phyloP scores from a whole-genome alignment of 2,329 filamentous ascomycete genomes.

The Fusarium fujikuroi region DNA sequence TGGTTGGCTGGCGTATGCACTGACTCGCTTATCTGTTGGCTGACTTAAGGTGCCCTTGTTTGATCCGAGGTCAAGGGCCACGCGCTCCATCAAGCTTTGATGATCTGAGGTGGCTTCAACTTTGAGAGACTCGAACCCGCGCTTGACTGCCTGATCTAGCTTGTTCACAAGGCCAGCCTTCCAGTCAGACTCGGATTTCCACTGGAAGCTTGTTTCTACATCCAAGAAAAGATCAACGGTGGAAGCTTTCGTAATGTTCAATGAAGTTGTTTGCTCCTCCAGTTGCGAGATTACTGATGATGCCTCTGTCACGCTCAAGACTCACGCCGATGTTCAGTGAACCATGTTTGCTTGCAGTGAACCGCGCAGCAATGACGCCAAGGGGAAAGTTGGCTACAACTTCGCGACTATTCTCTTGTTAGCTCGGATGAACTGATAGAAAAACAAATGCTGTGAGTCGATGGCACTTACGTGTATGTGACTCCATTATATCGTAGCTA shows the following conservation, averaged over 20 bases:
- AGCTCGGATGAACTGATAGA: not conserved
- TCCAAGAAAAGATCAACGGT: not conserved
- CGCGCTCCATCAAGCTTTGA: not conserved
- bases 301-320: not conserved
- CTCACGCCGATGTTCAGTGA: not conserved
- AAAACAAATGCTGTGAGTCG: fast-evolving
- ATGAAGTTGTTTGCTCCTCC: fast-evolving
- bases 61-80: not conserved
- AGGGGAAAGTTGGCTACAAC: not conserved
- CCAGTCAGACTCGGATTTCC: not conserved
- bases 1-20: fast-evolving
- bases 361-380: not conserved
- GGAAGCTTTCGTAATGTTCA: not conserved
- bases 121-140: not conserved
- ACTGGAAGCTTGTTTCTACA: not conserved
- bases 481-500: not conserved
- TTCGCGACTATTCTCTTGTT: not conserved
- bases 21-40: not conserved
- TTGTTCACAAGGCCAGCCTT: not conserved
- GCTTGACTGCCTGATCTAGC: not conserved
- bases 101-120: not conserved
- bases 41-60: not conserved
- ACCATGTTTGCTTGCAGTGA: fast-evolving
- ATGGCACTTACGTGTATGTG: not conserved
- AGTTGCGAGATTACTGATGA: fast-evolving